Base-by-base conservation (phyloP, 1,284 basidiomycete species). In the Boletus mariae region DNA sequence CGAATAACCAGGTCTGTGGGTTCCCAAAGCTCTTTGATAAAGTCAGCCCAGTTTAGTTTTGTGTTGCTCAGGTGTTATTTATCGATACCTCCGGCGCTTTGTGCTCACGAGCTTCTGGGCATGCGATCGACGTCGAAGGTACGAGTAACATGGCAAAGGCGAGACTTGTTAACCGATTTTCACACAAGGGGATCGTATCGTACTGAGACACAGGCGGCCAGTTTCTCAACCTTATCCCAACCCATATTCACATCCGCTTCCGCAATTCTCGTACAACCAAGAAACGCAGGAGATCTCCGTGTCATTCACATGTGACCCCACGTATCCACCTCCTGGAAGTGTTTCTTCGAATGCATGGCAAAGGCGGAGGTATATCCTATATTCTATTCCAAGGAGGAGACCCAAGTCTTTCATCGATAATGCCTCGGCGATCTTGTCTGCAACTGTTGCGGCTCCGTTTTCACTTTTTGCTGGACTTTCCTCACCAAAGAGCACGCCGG, bases 61-160 rank as follows among this genome's bases (percentile, higher is more conserved):
- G 29, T 42, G 3, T 20, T n/a, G 5, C 42, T 34, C 29, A 87
- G 87, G 84, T 92, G 20, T 91, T 90, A 71, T 92, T 87, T 72
- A 80, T 91, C 48, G 90, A 92, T 66, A 78, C 80, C 5, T 78
- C 80, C 11, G 89, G 90, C 17, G 82, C 81, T 11, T 68, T 92
- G 40, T 91, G 87, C 64, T 89, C 87, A 6, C 79, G 84, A 58
- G 78, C 80, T 9, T 81, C 87, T n/a, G 89, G 89, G 1, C 89
- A 91, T 71, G 89, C 88, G 9, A 73, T 92, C 42, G 90, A 92
- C 63, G 68, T 91, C 34, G 80, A 90, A 75, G 78, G 88, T 86
- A 68, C 40, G 61, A 38, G n/a, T 15, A 46, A 40, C n/a, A 17
- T 11, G n/a, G 2, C 28, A 37, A 13, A 49, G 23, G 31, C 17